These are phyloP conservation scores for Mycena polygramma DNA, from an alignment of 768 basidiomycete species.

Conservation along the genomic window DNA sequence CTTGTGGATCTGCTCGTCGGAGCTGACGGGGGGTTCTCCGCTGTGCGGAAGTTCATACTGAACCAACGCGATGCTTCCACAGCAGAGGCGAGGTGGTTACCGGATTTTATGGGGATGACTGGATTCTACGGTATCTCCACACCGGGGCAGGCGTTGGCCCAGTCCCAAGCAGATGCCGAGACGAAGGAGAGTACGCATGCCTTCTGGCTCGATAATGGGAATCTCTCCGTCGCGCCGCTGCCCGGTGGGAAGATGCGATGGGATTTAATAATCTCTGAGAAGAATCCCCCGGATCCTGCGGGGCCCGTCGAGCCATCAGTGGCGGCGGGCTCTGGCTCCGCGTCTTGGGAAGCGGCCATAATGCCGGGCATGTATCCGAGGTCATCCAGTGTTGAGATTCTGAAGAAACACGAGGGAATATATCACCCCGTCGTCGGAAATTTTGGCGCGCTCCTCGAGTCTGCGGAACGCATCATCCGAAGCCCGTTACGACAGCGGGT, in stretches of 20 bases:
- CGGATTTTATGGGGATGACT: constrained; percentile 16
- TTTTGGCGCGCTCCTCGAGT: constrained; percentile 11
- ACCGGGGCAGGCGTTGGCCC: neutral
- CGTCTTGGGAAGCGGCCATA: constrained; percentile 2
- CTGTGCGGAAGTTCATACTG: constrained; percentile 7
- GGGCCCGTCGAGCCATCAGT: neutral
- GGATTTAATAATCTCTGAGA: constrained; percentile 17
- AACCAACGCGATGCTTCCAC: neutral
- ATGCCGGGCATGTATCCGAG: constrained; percentile 10
- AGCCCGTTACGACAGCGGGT: constrained; percentile 11
- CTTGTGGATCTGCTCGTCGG: constrained; percentile 19
- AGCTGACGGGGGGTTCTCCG: constrained; percentile 8
- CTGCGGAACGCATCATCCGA: constrained; percentile 8
- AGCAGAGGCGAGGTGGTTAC: constrained; percentile 13
- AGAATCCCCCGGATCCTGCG: neutral
- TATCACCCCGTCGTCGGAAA: constrained; percentile 15
- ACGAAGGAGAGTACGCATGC: constrained; percentile 13
- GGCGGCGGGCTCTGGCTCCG: neutral
- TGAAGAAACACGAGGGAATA: constrained; percentile 6
- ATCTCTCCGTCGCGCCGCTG: constrained; percentile 7
- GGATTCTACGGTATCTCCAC: constrained; percentile 18
- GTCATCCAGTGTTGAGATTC: constrained; percentile 4
- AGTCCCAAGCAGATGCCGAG: neutral
- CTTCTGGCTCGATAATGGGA: constrained; percentile 13
- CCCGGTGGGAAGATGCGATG: constrained; percentile 7